Evolutionary conservation across 2,329 filamentous ascomycete species (phyloP), one percentile per base, ranked within the genome.

Genomic region (Diaporthe humulicola): DNA sequence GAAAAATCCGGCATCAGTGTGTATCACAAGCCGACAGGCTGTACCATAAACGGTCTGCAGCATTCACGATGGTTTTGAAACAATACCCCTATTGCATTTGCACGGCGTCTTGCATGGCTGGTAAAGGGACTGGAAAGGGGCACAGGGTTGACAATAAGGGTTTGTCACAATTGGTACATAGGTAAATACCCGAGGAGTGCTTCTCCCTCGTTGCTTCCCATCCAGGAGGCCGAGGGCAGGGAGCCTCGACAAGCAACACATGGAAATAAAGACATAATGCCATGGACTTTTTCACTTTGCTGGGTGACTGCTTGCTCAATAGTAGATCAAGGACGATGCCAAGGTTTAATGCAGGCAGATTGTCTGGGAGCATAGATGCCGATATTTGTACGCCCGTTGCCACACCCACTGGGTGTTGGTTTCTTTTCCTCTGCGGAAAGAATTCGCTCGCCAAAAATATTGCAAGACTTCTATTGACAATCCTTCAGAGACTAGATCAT

Each of bases 61-160:
- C 42, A 38, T 70, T 54, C 22, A 70, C 52, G 54, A 57, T 71
- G 30, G 30, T 54, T 38, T 66, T 38, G 28, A 56, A 48, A 50
- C 58, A 71, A 75, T 75, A 64, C 57, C 66, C 66, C 25, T 48
- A 52, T 61, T 75, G 74, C 74, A 75, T 75, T 74, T 75, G 33
- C 61, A 58, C 64, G 70, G 72, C 54, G 74, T 75, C 71, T 73
- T 66, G 54, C 66, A 71, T 50, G 74, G 42, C 56, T 71, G 52
- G 45, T 42, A 45, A 57, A 14, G 52, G 60, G 64, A 25, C 40
- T 28, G 25, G 30, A 36, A 25, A 30, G 64, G 56, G 57, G 25
- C 9, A 25, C 25, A 12, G 52, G 48, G 10, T 56, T 10, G 50
- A 71, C 67, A 61, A 42, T 58, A 30, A 15, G 57, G 45, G 40